These are phyloP conservation scores for Fusarium sp. DNA, from an alignment of 2,329 filamentous ascomycete genomes.

Conservation along the genomic window DNA sequence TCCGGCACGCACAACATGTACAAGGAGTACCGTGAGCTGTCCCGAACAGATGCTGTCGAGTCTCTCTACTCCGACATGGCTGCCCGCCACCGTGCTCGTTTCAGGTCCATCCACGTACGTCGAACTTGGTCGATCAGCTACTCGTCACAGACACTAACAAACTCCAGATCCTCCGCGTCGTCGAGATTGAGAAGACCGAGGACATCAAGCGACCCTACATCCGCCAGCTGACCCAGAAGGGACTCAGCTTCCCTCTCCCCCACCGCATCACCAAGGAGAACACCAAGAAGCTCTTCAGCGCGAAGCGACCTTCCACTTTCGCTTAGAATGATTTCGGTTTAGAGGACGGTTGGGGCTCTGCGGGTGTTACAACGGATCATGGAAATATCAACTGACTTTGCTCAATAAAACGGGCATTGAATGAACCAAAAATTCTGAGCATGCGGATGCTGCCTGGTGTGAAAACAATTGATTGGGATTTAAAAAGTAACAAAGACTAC, in stretches of 20 bases:
- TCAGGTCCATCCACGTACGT: conserved; percentile 98
- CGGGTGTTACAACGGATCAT: conserved; percentile 71
- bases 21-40: conserved; percentile 99
- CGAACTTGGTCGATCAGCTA: background rate
- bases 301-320: conserved; percentile 95
- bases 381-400: conserved; percentile 68
- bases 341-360: conserved; percentile 63
- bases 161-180: conserved; percentile 91
- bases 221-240: conserved; percentile 96
- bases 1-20: conserved; percentile 99
- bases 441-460: conserved; percentile 39
- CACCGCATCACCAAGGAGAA: conserved; percentile 88
- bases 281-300: conserved; percentile 91
- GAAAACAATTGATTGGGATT: conserved; percentile 47
- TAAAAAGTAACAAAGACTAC: conserved; percentile 38
- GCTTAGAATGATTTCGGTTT: conserved; percentile 77
- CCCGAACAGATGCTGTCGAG: conserved; percentile 93
- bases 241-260: conserved; percentile 97
- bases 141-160: conserved; percentile 5
- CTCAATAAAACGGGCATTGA: conserved; percentile 61
- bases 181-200: conserved; percentile 94
- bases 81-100: conserved; percentile 94
- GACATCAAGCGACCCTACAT: conserved; percentile 99
- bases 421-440: conserved; percentile 54
- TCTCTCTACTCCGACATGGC: conserved; percentile 99